Evolutionary conservation across 73 alveolate species (phyloP).

Genomic region (Paramecium primaurelia): DNA sequence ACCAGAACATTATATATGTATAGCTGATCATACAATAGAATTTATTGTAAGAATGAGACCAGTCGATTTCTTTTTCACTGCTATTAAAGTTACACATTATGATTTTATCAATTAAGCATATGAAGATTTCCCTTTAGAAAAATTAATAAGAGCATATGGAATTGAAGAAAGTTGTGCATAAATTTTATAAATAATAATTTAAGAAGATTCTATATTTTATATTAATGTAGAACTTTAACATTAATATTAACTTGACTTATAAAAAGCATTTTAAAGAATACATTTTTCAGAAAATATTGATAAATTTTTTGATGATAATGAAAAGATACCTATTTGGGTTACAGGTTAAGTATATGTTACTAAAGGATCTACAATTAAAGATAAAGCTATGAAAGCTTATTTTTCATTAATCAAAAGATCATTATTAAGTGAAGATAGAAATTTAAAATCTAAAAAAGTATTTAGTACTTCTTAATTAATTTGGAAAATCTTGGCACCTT

Average conservation of each 20-base stretch:
- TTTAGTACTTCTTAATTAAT: neutral
- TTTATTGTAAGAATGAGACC: neutral
- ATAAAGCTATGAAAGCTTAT: slow-evolving; percentile 22
- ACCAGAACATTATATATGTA: neutral
- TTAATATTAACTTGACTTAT: neutral
- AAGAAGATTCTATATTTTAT: neutral
- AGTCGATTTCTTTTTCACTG: neutral
- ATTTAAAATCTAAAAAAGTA: neutral
- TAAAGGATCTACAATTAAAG: neutral
- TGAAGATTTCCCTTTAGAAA: slow-evolving; percentile 11
- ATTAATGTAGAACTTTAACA: neutral
- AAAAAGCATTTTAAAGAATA: neutral
- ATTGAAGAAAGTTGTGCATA: neutral
- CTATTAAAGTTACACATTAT: neutral
- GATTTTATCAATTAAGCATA: neutral
- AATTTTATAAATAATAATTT: neutral
- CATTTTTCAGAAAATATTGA: neutral
- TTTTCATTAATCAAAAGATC: neutral
- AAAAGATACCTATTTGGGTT: slow-evolving; percentile 23
- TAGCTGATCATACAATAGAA: neutral
- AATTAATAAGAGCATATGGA: neutral
- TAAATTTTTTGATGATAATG: neutral
- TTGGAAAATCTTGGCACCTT: neutral
- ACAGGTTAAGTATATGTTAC: slow-evolving; percentile 10
- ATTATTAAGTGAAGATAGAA: neutral